Conservation (phyloP, 768 basidiomycete species). For the Suillus luteus region DNA sequence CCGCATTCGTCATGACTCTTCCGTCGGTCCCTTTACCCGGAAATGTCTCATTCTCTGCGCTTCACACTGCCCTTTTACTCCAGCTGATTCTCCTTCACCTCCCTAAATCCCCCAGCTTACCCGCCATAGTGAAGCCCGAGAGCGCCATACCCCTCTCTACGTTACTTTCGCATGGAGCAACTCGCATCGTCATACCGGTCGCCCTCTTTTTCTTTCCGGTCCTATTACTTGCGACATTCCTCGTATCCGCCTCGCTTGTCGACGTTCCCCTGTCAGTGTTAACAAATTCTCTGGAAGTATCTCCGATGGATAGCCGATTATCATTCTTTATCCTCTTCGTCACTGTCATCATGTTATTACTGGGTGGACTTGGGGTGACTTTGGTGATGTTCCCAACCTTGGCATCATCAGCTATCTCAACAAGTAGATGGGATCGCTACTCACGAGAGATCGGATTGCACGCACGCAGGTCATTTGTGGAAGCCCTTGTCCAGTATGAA, state of each 20-base stretch:
- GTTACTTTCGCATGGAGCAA: constrained; percentile 42
- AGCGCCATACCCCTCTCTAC: constrained; percentile 46
- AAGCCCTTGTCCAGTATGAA: constrained; percentile 38
- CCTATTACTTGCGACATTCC: constrained; percentile 42
- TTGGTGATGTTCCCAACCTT: constrained; percentile 30
- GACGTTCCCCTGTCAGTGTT: constrained; percentile 34
- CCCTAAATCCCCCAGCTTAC: constrained; percentile 45
- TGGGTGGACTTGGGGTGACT: constrained; percentile 34
- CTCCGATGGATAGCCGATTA: constrained; percentile 52
- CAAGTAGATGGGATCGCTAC: constrained; percentile 50
- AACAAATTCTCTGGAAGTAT: constrained; percentile 21
- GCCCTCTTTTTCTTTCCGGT: constrained; percentile 51
- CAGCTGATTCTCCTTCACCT: constrained; percentile 50
- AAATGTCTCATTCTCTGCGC: constrained; percentile 40
- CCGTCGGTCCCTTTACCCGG: constrained; percentile 46
- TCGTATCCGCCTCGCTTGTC: constrained; percentile 50
- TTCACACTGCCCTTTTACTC: constrained; percentile 41
- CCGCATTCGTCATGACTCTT: constrained; percentile 44
- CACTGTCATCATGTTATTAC: constrained; percentile 37
- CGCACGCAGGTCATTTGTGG: constrained; percentile 45
- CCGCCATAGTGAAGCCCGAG: constrained; percentile 43
- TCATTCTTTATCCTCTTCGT: constrained; percentile 43
- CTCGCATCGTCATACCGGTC: constrained; percentile 40
- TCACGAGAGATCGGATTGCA: constrained; percentile 42
- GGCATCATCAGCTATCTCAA: constrained; percentile 8